Percentiles rank a stretch among this genome's conserved stretches.
phyloP scores from a whole-genome alignment of 768 basidiomycete genomes.

The Auricularia heimuer region DNA sequence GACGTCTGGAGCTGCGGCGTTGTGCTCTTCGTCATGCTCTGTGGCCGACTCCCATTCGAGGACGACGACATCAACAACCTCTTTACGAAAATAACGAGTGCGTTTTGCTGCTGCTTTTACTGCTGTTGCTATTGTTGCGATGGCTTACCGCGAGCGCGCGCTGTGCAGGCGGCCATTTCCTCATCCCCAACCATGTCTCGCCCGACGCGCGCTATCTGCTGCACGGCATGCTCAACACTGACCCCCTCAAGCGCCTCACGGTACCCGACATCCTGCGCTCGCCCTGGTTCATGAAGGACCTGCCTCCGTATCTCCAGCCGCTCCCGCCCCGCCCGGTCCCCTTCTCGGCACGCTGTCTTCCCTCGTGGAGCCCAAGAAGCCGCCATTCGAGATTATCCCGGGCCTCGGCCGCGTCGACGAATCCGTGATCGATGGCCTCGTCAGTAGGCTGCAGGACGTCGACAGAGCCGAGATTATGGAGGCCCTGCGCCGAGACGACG shows the following conservation, averaged over 20 bases:
- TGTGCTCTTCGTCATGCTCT: conserved; percentile 98
- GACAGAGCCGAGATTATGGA: conserved; percentile 83
- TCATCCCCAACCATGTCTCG: conserved; percentile 74
- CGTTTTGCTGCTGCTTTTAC: conserved; percentile 16
- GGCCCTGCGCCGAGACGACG: conserved; percentile 72
- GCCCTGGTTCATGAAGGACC: conserved; percentile 80
- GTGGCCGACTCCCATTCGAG: conserved; percentile 91
- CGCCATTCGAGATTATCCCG: conserved; percentile 81
- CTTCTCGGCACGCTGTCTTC: conserved; percentile 65
- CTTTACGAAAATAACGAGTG: conserved; percentile 90
- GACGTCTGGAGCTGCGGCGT: conserved; percentile 99
- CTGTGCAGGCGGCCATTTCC: conserved; percentile 71
- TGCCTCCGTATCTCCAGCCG: conserved; percentile 78
- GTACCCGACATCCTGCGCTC: conserved; percentile 84
- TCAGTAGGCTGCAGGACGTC: conserved; percentile 59
- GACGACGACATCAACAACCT: conserved; percentile 89
- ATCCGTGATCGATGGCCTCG: conserved; percentile 77
- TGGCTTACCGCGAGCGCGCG: not conserved
- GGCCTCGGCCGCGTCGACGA: conserved; percentile 90
- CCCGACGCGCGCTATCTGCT: conserved; percentile 72
- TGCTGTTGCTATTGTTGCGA: no score
- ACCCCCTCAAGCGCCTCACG: conserved; percentile 91
- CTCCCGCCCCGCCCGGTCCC: conserved; percentile 72
- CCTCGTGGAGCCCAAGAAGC: conserved; percentile 55
- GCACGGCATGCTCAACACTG: conserved; percentile 82